A percentile compares a stretch with the other conserved stretches of the same genome.
Evolutionary conservation across 495 filamentous ascomycete genomes (phyloP).

Genomic region (Trypethelium eluteriae): DNA sequence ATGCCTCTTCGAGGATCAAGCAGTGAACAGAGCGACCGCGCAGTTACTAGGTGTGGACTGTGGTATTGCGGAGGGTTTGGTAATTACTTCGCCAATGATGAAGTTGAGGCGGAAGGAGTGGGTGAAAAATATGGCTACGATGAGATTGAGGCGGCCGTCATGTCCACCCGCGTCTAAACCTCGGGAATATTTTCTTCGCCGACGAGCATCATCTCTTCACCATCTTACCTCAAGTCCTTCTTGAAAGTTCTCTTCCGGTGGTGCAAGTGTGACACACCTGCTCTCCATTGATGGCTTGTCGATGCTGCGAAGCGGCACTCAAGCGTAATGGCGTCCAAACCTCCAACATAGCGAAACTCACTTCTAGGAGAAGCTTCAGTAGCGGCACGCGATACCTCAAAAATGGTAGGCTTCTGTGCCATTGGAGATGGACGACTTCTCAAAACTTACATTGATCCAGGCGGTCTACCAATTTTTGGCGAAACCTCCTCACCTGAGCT

Average conservation of each 20-base stretch:
- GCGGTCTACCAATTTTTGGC: conserved; percentile 29
- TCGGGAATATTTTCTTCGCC: not conserved
- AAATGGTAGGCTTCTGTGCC: not conserved
- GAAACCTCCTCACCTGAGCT: conserved; percentile 30
- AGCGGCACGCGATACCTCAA: not conserved
- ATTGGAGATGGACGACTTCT: not conserved
- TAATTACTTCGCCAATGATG: not conserved
- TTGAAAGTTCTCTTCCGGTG: not conserved
- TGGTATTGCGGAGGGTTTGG: no score
- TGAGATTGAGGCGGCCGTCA: not conserved
- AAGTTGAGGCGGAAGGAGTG: not conserved
- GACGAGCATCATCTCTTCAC: not conserved
- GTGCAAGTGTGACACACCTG: not conserved
- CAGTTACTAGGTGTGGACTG: no score
- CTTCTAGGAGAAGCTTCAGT: not conserved
- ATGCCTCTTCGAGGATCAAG: no score
- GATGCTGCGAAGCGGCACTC: not conserved
- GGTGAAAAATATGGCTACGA: not conserved
- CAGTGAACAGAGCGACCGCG: no score
- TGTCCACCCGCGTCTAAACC: not conserved
- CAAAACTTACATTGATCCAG: conserved; percentile 14
- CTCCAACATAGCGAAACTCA: not conserved
- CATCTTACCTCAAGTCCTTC: no score
- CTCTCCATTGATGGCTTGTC: conserved; percentile 3
- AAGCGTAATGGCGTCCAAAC: not conserved